Conservation (phyloP, 305 asterid species). For the Lippia alba region DNA sequence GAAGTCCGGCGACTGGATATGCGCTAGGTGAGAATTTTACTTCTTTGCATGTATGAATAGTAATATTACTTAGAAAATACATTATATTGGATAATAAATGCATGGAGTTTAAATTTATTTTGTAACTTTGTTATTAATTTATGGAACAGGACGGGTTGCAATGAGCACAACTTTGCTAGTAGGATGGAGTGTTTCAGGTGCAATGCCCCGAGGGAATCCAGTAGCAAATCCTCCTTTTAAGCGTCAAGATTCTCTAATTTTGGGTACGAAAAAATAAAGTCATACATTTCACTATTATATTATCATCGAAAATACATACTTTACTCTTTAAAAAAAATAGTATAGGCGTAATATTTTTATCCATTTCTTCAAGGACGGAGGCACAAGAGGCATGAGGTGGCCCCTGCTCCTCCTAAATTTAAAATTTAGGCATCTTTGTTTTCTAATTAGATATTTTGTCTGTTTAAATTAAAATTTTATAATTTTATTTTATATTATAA, state of each 20-base stretch:
- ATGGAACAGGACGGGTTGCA: constrained; percentile 77
- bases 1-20: constrained; percentile 99
- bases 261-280: constrained; percentile 40
- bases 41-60: constrained; percentile 30
- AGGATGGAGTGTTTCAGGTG: constrained; percentile 97
- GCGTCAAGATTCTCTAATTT: constrained; percentile 63
- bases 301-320: too few species aligned
- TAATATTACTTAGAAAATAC: background rate
- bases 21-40: constrained; percentile 60
- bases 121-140: background rate
- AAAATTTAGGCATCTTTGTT: too few species aligned
- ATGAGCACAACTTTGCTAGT: constrained; percentile 95
- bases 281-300: too few species aligned
- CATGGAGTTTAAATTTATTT: background rate
- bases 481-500: too few species aligned
- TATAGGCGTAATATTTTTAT: too few species aligned
- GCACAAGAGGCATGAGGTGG: too few species aligned
- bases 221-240: constrained; percentile 62
- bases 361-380: too few species aligned
- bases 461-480: too few species aligned
- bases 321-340: too few species aligned
- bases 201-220: constrained; percentile 92
- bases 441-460: too few species aligned
- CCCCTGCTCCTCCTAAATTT: too few species aligned
- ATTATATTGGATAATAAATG: background rate